Conservation (phyloP, 345 rosid genomes). For the Pistacia atlantica region DNA sequence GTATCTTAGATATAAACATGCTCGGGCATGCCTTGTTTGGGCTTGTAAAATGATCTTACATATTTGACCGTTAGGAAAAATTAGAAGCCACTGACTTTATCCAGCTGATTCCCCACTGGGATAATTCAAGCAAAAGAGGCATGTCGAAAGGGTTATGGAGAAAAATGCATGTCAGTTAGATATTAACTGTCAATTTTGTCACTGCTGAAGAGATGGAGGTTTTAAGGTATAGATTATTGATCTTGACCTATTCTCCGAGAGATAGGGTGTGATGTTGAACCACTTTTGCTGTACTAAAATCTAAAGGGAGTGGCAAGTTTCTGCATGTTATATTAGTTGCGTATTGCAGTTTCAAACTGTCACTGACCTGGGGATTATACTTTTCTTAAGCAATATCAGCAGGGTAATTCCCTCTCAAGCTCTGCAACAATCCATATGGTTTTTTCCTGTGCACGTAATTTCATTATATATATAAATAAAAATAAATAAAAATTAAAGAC, state of each 20-base stretch:
- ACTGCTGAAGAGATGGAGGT: conserved; percentile 18
- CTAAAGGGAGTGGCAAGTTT: not conserved
- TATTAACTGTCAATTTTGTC: conserved; percentile 16
- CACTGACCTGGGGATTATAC: too few species aligned
- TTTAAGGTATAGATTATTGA: conserved; percentile 10
- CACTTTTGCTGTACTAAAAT: not conserved
- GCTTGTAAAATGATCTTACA: conserved; percentile 35
- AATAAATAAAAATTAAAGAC: not conserved
- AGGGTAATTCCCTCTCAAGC: too few species aligned
- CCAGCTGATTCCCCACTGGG: conserved; percentile 20
- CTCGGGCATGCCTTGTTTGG: conserved; percentile 5
- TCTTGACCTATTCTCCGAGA: not conserved
- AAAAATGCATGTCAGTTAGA: conserved; percentile 21
- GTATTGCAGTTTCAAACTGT: too few species aligned
- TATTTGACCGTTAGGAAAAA: conserved; percentile 34
- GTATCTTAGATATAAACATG: conserved; percentile 32
- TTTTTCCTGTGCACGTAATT: not conserved
- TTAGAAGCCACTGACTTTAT: conserved; percentile 24
- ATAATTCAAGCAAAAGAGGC: conserved; percentile 18
- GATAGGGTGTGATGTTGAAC: not conserved
- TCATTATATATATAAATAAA: not conserved
- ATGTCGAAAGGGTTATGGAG: conserved; percentile 17
- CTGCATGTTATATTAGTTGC: not conserved
- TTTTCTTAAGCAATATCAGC: too few species aligned
- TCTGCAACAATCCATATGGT: too few species aligned